Evolutionary conservation across 2,329 filamentous ascomycete genomes (phyloP), one percentile per base, ranked within the genome.

Genomic region (Acrocalymma vagum): DNA sequence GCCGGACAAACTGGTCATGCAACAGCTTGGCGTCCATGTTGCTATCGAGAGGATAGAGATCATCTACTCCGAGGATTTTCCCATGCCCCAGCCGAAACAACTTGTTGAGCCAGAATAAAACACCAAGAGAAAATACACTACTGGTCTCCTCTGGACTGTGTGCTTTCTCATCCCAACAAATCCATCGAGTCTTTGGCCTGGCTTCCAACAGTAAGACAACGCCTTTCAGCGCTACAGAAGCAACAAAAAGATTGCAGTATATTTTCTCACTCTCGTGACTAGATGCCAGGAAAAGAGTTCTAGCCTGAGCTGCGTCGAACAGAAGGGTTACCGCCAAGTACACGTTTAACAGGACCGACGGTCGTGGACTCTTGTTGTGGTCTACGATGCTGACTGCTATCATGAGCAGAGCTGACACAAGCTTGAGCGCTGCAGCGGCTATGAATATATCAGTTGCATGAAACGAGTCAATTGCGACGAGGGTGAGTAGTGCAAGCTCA

Each of bases 71-170:
- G 3, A 72, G 38, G 16, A 64, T 45, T 2, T 51, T 60, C 9
- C 40, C 41, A 32, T 60, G 68, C 0, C 70, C 69, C 9, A 40
- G 9, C 10, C 42, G 24, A 29, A 72, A 67, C 6, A 72, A 45
- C 5, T 45, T 45, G 25, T 67, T 71, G 9, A 72, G 38, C 69
- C 69, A 72, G 51, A 51, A 64, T 41, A 70, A 69, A 22, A 71
- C 39, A 11, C 58, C 53, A n/a, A 63, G 59, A 21, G 48, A 57
- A 31, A 65, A 63, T 4, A 72, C 45, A 10, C 67, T 60, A 38
- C 61, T 63, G 4, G 60, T 67, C 15, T 63, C 57, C 27, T 72
- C 69, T 6, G 65, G 58, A 15, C 57, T 65, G 26, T 60, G 55
- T 20, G 55, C 49, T 27, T 61, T 58, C 11, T 44, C 44, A n/a